A percentile compares a stretch with the other conserved stretches of the same genome.
Conservation (phyloP, 108 stramenopile species). For the Fragilaria crotonensis region DNA sequence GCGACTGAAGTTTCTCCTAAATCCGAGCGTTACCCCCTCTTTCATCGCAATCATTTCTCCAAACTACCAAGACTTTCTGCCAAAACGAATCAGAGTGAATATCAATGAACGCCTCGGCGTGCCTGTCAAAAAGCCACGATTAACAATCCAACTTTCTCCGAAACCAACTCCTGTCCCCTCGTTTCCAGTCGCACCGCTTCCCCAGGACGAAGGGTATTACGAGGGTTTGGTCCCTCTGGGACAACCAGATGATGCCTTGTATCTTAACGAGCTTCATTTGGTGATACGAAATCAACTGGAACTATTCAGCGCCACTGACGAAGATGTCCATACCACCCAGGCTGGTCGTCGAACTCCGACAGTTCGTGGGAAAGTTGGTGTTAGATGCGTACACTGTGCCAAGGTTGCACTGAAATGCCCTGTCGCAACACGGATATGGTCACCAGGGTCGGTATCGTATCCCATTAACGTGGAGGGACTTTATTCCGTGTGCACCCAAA, state of each 20-base stretch:
- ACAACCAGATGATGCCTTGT: slow-evolving; percentile 24
- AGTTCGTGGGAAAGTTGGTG: slow-evolving; percentile 38
- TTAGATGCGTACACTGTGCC: slow-evolving; percentile 60
- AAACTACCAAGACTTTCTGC: slow-evolving; percentile 4
- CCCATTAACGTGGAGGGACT: slow-evolving; percentile 30
- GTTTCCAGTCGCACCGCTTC: slow-evolving; percentile 4
- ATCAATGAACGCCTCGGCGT: slow-evolving; percentile 37
- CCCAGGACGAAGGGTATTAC: slow-evolving; percentile 44
- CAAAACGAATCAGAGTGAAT: slow-evolving; percentile 12
- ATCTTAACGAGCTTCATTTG: slow-evolving; percentile 30
- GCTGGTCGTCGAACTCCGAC: slow-evolving; percentile 23
- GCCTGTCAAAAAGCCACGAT: slow-evolving; percentile 6
- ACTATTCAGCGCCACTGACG: slow-evolving; percentile 40
- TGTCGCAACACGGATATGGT: slow-evolving; percentile 10
- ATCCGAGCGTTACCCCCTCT: slow-evolving; percentile 15
- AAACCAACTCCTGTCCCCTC: background rate
- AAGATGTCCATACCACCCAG: slow-evolving; percentile 1
- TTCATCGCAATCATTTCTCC: slow-evolving; percentile 23
- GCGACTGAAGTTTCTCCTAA: slow-evolving; percentile 12
- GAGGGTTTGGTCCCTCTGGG: slow-evolving; percentile 33
- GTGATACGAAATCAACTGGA: slow-evolving; percentile 35
- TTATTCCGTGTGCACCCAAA: slow-evolving; percentile 29
- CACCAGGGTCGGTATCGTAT: slow-evolving; percentile 37
- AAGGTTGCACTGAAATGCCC: background rate
- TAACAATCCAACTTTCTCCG: slow-evolving; percentile 1